These are phyloP conservation scores for Spergularia marina DNA, from an alignment of 148 eudicot species.

Conservation along the genomic window DNA sequence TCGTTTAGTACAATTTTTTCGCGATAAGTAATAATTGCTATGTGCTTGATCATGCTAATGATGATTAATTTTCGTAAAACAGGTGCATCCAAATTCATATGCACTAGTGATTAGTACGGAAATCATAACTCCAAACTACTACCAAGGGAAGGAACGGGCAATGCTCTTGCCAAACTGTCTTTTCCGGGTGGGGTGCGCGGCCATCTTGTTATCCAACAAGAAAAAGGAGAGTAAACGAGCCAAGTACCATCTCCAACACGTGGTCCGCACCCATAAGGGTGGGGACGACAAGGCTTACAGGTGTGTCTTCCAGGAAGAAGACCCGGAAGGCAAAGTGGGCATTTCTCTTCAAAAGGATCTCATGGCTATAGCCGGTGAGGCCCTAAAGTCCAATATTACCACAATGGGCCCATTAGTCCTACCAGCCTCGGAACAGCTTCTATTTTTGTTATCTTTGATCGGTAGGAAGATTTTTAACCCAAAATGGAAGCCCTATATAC, in stretches of 20 bases:
- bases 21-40: background rate
- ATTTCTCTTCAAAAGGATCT: constrained; percentile 61
- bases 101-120: constrained; percentile 74
- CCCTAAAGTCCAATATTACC: constrained; percentile 65
- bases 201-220: constrained; percentile 34
- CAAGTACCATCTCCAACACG: constrained; percentile 44
- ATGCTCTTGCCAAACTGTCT: constrained; percentile 75
- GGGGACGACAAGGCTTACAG: constrained; percentile 54
- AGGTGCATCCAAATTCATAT: constrained; percentile 50
- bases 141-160: constrained; percentile 62
- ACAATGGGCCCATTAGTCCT: constrained; percentile 71
- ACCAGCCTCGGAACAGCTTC: constrained; percentile 71
- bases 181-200: constrained; percentile 56
- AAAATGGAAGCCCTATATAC: constrained; percentile 71
- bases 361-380: constrained; percentile 68
- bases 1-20: background rate
- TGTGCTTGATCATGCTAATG: background rate
- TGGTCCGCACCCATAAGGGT: constrained; percentile 73
- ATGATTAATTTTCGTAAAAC: background rate
- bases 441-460: constrained; percentile 59
- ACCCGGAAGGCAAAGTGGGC: constrained; percentile 55
- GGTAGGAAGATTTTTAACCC: constrained; percentile 62
- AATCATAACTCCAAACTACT: constrained; percentile 68
- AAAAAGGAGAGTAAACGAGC: constrained; percentile 23
- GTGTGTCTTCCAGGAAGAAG: constrained; percentile 65